Evolutionary conservation across 2,329 filamentous ascomycete species (phyloP), one percentile per base, ranked within the genome.

Genomic region (Pseudogymnoascus destructans): DNA sequence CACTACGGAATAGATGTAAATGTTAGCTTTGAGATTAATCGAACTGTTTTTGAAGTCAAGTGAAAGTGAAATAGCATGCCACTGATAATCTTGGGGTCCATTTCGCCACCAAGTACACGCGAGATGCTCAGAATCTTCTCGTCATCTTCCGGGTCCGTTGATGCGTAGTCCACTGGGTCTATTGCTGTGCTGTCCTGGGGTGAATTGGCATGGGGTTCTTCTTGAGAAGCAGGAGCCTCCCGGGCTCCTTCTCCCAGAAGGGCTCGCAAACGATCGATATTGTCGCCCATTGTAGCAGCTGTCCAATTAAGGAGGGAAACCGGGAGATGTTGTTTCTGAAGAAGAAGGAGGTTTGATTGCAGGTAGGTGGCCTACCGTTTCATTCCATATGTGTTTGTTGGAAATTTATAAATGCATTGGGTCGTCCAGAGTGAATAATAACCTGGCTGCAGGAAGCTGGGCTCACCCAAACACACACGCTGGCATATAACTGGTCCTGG

Each of bases 61-160:
- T 38, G 15, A 38, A 19, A 11, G 35, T 38, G 35, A 38, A 38
- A 38, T 38, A 17, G 35, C 35, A 38, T 38, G 35, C 35, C 35
- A 38, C 19, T 38, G 15, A 38, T 38, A 38, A 10, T 13, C 15
- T 19, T 38, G 35, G 35, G 55, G n/a, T 57, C 55, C 15, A 57
- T 36, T 23, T 42, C 36, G 11, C 6, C 27, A n/a, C 58, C 33
- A 33, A 19, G 19, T 17, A 19, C 57, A 32, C 46, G 35, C 30
- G 25, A 35, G 11, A 55, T 38, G 17, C 27, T 54, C 13, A 33
- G 55, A 33, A 61, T 58, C 6, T 58, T 40, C 27, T 60, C 49
- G 21, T 65, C 62, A 33, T 62, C 57, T 7, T 64, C 62, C 4
- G 62, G 62, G 35, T 64, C 63, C 5, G 62, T 64, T 21, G 59